Evolutionary conservation across 2,329 filamentous ascomycete species (phyloP).

Genomic region (Colletotrichum spaethianum): DNA sequence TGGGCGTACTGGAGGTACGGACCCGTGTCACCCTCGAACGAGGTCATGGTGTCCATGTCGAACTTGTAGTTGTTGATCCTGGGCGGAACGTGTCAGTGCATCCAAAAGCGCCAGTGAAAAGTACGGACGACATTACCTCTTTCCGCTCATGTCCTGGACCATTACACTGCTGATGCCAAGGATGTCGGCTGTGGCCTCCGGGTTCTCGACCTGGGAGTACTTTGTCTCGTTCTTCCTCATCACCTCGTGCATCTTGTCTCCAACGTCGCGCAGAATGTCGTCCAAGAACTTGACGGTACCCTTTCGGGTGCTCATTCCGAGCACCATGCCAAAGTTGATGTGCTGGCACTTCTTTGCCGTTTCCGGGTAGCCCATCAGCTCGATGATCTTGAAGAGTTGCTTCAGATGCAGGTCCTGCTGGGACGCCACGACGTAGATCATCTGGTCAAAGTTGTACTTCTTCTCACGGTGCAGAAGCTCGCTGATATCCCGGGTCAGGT

Average conservation of each 20-base stretch:
- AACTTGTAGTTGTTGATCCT: constrained; percentile 79
- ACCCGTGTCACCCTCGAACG: constrained; percentile 84
- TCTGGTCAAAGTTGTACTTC: constrained; percentile 71
- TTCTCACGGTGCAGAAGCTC: constrained; percentile 77
- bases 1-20: constrained; percentile 90
- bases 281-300: constrained; percentile 82
- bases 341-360: constrained; percentile 79
- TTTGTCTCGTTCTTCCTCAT: constrained; percentile 94
- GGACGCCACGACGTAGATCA: constrained; percentile 84
- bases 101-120: constrained; percentile 39
- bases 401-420: constrained; percentile 81
- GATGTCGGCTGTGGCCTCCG: constrained; percentile 84
- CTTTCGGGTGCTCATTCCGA: constrained; percentile 79
- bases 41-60: constrained; percentile 67
- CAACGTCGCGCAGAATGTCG: constrained; percentile 83
- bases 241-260: constrained; percentile 97
- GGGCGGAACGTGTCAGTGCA: constrained; percentile 33
- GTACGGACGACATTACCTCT: constrained; percentile 71
- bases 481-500: constrained; percentile 84
- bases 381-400: constrained; percentile 83
- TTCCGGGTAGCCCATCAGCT: constrained; percentile 78
- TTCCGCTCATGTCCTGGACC: constrained; percentile 98
- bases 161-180: constrained; percentile 96
- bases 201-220: constrained; percentile 90
- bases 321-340: constrained; percentile 81